Evolutionary conservation across 176 grass and related monocot species (phyloP), one percentile per base, ranked within the genome.

Genomic region (Oryza coarctata): DNA sequence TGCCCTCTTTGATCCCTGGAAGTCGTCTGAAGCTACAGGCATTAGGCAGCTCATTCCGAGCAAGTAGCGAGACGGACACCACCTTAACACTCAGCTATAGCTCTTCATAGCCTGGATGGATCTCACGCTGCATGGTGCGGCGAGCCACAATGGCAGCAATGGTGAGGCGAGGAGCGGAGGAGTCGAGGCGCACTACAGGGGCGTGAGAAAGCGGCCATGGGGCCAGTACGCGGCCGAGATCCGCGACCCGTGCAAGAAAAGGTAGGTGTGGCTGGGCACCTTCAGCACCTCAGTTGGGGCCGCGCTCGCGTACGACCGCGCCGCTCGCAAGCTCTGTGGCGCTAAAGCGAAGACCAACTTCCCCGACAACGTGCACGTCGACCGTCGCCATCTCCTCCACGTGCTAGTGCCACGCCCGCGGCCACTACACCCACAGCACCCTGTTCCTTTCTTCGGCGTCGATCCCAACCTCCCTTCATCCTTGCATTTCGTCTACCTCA

Each of bases 191-290:
- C 92, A 84, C 68, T 97, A 90, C 88, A 79, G 92, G 40, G 94
- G 92, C 18, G 92, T 97, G 76, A 74, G 94, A 65, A 97, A 91
- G 90, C 77, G 94, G 78, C 94, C 94, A 40, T 97, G 94, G 94
- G 92, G 92, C 0, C 52, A 90, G 70, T 97, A 92, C 60, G 94
- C 92, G 25, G 90, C 92, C 1, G 94, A 97, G 94, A 97, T 97
- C 82, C 83, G 94, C 1, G 94, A 97, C 47, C 92, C 94, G n/a
- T 94, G 94, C 88, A 97, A 97, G 92, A 97, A 97, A 80, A 94
- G 90, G 33, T 86, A 92, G 38, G 90, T 92, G 14, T 97, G 94
- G 94, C 94, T 97, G 0, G 94, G 94, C 36, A 97, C 94, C 40
- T 97, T 94, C 78, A 92, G 94, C 81, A 97, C 88, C 15, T 92